These are phyloP conservation scores for Solanum commersonii DNA, from an alignment of 257 asterid genomes.

Conservation along the genomic window DNA sequence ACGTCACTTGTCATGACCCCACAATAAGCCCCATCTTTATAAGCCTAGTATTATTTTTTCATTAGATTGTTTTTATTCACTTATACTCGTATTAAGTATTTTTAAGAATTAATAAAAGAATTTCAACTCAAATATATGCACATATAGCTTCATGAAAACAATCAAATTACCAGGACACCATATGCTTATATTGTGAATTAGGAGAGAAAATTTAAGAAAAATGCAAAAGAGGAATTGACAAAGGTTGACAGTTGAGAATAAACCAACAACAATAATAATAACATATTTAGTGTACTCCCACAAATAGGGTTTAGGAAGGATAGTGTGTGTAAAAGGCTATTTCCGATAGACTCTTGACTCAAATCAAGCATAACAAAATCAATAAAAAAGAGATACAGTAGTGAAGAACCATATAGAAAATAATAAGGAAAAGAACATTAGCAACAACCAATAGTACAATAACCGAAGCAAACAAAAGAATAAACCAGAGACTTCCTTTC, in stretches of 20 bases:
- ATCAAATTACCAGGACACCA: not conserved
- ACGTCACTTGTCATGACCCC: not conserved
- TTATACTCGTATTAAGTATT: too few species aligned
- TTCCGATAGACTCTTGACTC: not conserved
- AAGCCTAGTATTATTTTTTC: not conserved
- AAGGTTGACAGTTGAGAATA: not conserved
- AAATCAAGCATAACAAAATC: not conserved
- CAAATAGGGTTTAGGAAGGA: not conserved
- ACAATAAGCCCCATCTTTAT: too few species aligned
- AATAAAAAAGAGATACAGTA: not conserved
- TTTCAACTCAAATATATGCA: not conserved
- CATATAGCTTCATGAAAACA: not conserved
- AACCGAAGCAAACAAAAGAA: not conserved
- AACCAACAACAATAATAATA: not conserved
- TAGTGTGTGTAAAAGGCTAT: not conserved
- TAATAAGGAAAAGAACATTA: too few species aligned
- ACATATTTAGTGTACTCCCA: too few species aligned
- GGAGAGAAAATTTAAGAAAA: not conserved
- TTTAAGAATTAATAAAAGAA: not conserved
- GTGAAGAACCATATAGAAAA: not conserved
- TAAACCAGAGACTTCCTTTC: not conserved
- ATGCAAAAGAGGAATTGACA: not conserved
- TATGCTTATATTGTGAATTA: not conserved
- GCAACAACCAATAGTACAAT: not conserved
- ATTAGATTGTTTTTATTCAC: too few species aligned